phyloP scores from a whole-genome alignment of 345 rosid genomes.

The Odontarrhena argentea region DNA sequence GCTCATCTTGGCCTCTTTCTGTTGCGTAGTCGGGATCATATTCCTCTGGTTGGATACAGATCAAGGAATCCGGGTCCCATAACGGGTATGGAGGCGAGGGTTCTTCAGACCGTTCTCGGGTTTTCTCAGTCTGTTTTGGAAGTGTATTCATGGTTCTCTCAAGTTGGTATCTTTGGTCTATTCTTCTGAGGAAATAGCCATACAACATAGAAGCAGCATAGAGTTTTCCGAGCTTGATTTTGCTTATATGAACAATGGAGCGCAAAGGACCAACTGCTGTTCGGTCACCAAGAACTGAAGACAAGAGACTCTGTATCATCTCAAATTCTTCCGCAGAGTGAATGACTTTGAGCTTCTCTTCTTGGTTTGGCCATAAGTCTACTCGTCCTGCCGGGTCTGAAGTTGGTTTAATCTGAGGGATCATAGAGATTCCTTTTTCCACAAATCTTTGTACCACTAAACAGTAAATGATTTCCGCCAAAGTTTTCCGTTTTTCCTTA shows the following conservation, averaged over 20 bases:
- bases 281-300: slow-evolving; percentile 77
- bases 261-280: slow-evolving; percentile 66
- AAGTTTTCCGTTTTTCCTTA: slow-evolving; percentile 61
- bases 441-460: slow-evolving; percentile 73
- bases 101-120: slow-evolving; percentile 47
- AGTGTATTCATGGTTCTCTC: slow-evolving; percentile 86
- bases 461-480: slow-evolving; percentile 88
- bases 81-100: slow-evolving; percentile 52
- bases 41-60: slow-evolving; percentile 55
- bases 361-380: slow-evolving; percentile 96
- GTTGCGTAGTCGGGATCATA: slow-evolving; percentile 35
- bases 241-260: slow-evolving; percentile 71
- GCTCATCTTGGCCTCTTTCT: slow-evolving; percentile 43
- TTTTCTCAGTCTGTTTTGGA: slow-evolving; percentile 57
- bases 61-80: slow-evolving; percentile 81
- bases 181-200: slow-evolving; percentile 88
- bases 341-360: slow-evolving; percentile 73
- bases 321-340: slow-evolving; percentile 93
- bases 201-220: slow-evolving; percentile 94
- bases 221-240: slow-evolving; percentile 84
- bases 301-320: slow-evolving; percentile 86
- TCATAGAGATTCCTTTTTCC: slow-evolving; percentile 69
- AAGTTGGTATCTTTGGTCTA: slow-evolving; percentile 84
- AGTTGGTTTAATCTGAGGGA: slow-evolving; percentile 64
- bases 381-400: slow-evolving; percentile 80